Evolutionary conservation across 73 alveolate genomes (phyloP).

Genomic region (Paramecium sexaurelia): DNA sequence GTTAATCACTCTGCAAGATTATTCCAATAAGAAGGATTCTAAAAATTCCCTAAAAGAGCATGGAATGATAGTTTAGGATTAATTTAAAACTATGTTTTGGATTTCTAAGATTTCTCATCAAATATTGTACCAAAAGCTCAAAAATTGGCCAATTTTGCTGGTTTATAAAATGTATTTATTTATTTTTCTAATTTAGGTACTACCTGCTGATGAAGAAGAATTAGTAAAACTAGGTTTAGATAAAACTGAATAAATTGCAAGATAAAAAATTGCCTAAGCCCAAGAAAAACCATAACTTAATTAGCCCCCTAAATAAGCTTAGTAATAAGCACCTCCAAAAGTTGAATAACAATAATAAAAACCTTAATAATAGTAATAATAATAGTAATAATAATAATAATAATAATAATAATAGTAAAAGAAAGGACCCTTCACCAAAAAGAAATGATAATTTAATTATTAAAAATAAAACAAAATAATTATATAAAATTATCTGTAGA

Average conservation of each 20-base stretch:
- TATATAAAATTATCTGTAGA: not conserved
- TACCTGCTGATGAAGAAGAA: conserved; percentile 15
- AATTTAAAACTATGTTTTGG: conserved; percentile 50
- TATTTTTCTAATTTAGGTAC: not conserved
- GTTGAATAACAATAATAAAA: not conserved
- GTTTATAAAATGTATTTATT: conserved; percentile 75
- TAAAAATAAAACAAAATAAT: not conserved
- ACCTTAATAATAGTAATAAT: not conserved
- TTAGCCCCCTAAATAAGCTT: not conserved
- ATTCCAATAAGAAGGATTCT: conserved; percentile 35
- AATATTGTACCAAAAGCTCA: conserved; percentile 58
- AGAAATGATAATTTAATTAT: not conserved
- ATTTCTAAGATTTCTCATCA: conserved; percentile 42
- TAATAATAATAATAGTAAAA: not conserved
- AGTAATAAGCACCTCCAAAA: not conserved
- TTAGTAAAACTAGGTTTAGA: not conserved
- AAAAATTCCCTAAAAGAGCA: conserved; percentile 63
- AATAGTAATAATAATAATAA: not conserved
- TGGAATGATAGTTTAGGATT: conserved; percentile 66
- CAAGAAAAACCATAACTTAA: conserved; percentile 2
- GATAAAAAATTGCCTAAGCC: not conserved
- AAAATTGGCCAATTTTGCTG: conserved; percentile 90
- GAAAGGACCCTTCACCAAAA: conserved; percentile 7
- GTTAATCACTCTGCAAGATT: conserved; percentile 35
- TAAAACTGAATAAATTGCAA: not conserved